Base-by-base conservation (phyloP, 2,329 filamentous ascomycete species). In the Apiospora hydei region DNA sequence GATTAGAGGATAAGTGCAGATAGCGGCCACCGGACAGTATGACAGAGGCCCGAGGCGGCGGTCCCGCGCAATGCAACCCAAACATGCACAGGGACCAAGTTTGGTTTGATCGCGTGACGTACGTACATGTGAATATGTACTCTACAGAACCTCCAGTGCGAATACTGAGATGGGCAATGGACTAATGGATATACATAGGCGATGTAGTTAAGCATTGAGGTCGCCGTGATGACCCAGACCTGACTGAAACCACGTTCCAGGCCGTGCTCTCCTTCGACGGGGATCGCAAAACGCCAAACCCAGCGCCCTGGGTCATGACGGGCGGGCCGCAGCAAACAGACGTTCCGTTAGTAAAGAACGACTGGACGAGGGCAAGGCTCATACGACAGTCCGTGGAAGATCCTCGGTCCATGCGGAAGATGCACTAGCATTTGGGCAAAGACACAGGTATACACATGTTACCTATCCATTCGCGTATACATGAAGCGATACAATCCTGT, bases 21-120 rank as follows among this genome's bases (percentile, higher is more conserved):
- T 57, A 57, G 26, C 51, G 51, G 6, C 51, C 13, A 43, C 41
- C 13, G 8, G 41, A 43, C 41, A 14, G 41, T 53, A 53, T n/a
- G 11, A 26, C 30, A 7, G 26, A 34, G 26, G 26, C 51, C 30
- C 5, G 30, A 16, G 30, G 46, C 30, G 8, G 34, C 1, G 18
- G 53, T 38, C 30, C 26, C 34, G 7, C 53, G 53, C 53, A 61
- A 61, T 61, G 53, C 53, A 61, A 61, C 53, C 30, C 53, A 61
- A 57, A n/a, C 30, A n/a, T 61, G 30, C 30, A 61, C 7, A 34
- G 16, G 30, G 30, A 61, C 5, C 51, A 57, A 34, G 26, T 57
- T 30, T 57, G 34, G 51, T 34, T 34, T 57, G 51, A 34, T 57
- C 51, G 26, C 51, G 51, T 57, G 51, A 57, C 26, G 3, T 18